A percentile compares a stretch with the other conserved stretches of the same genome.
Conservation (phyloP, 345 rosid species). For the Salix suchowensis region DNA sequence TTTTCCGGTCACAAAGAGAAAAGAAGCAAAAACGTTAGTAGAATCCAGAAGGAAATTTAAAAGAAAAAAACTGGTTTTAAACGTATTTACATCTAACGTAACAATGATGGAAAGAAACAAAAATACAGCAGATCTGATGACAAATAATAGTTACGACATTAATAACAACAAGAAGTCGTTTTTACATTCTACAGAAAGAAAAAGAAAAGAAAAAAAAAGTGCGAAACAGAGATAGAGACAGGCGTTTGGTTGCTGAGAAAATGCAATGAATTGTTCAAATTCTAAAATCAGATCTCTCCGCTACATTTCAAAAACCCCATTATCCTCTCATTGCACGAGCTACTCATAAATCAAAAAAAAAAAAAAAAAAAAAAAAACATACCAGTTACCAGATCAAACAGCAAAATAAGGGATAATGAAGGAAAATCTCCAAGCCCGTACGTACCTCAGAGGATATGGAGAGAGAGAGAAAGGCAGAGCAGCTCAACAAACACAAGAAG, state of each 20-base stretch:
- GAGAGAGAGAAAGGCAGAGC: neutral
- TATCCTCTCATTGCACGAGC: neutral
- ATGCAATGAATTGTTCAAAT: neutral
- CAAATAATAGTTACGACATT: neutral
- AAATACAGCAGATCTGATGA: slow-evolving; percentile 10
- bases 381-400: neutral
- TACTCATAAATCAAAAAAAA: neutral
- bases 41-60: neutral
- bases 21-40: neutral
- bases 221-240: no score
- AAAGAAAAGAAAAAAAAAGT: neutral
- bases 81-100: neutral
- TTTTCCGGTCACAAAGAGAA: neutral
- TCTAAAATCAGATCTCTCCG: slow-evolving; percentile 12
- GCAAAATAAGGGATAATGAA: neutral
- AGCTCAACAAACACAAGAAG: slow-evolving; percentile 10
- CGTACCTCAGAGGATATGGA: neutral
- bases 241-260: neutral
- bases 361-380: neutral
- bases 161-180: neutral
- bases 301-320: neutral
- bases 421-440: neutral
- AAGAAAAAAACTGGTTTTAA: neutral
- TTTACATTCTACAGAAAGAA: neutral
- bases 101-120: neutral